Conservation (phyloP, 106 monocot genomes). For the Cymbidium sinense region DNA sequence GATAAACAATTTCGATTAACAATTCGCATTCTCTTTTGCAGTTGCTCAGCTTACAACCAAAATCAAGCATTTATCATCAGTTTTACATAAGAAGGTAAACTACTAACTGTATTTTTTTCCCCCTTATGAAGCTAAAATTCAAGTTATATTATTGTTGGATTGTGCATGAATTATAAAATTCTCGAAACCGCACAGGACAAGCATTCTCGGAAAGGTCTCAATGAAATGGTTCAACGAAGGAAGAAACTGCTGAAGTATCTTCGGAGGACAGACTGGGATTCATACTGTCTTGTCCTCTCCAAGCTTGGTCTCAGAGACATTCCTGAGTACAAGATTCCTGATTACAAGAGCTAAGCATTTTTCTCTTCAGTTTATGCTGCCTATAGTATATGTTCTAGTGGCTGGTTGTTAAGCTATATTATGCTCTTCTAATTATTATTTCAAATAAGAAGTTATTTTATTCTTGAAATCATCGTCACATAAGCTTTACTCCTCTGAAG, state of each 20-base stretch:
- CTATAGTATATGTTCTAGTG: background rate
- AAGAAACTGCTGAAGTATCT: conserved; percentile 94
- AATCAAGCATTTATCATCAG: conserved; percentile 81
- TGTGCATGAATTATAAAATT: background rate
- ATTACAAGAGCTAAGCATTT: conserved; percentile 36
- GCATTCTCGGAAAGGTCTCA: conserved; percentile 84
- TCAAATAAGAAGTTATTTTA: too few species aligned
- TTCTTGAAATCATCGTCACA: too few species aligned
- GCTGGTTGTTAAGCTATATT: background rate
- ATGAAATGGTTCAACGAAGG: conserved; percentile 85
- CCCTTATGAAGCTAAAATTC: too few species aligned
- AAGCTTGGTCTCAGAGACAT: conserved; percentile 75
- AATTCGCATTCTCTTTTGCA: conserved; percentile 26
- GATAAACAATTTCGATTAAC: background rate
- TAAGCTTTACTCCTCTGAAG: too few species aligned
- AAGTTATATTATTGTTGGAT: too few species aligned
- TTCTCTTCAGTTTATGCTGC: background rate
- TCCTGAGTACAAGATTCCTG: conserved; percentile 40
- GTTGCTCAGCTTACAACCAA: conserved; percentile 92
- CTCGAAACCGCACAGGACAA: conserved; percentile 49
- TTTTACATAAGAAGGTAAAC: conserved; percentile 11
- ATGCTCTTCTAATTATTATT: background rate
- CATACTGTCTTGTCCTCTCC: conserved; percentile 77
- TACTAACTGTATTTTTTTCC: background rate
- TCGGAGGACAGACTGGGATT: conserved; percentile 95